These are phyloP conservation scores for Boechera stricta DNA, from an alignment of 345 rosid genomes.

Conservation along the genomic window DNA sequence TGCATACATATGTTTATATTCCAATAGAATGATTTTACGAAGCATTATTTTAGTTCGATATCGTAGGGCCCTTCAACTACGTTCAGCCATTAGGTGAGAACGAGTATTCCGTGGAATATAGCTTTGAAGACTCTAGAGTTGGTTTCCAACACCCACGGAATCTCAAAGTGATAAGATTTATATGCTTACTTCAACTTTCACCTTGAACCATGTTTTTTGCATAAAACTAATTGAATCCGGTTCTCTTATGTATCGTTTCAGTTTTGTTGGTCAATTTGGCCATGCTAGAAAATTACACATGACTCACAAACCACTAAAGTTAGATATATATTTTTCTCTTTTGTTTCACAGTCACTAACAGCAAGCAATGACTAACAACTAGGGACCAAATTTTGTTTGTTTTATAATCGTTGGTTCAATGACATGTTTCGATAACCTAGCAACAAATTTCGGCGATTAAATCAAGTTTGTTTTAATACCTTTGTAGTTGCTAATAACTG, in stretches of 20 bases:
- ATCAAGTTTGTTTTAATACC: too few species aligned
- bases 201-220: constrained; percentile 25
- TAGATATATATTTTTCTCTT: too few species aligned
- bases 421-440: too few species aligned
- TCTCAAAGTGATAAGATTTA: constrained; percentile 40
- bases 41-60: constrained; percentile 1
- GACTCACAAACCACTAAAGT: background rate
- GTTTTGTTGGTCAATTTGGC: background rate
- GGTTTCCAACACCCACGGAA: constrained; percentile 37
- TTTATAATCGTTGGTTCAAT: too few species aligned
- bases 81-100: background rate
- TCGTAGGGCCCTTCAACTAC: background rate
- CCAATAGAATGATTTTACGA: background rate
- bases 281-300: background rate
- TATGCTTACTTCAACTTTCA: constrained; percentile 34
- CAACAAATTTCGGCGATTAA: too few species aligned
- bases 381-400: too few species aligned
- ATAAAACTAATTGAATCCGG: background rate
- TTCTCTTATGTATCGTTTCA: background rate
- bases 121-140: constrained; percentile 32
- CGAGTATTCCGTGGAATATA: constrained; percentile 26
- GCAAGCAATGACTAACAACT: too few species aligned
- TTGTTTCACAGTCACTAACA: too few species aligned
- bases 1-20: background rate
- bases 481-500: too few species aligned